Base-by-base conservation (phyloP, 2,329 filamentous ascomycete genomes). In the Fusarium clavum region DNA sequence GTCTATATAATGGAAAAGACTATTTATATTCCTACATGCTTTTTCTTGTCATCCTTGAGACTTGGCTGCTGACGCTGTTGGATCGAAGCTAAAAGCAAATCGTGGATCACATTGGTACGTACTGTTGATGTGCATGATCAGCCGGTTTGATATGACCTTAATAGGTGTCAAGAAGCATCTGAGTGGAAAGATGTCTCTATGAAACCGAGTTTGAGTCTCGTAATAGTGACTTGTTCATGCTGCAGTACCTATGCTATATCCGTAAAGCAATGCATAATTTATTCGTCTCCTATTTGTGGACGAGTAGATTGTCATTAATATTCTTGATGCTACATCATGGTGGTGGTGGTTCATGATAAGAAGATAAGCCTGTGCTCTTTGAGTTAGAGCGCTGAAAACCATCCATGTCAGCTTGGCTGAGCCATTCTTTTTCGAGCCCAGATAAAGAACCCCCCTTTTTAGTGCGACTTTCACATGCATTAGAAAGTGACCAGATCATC, bases 391-490 rank as follows among this genome's bases (percentile, higher is more conserved):
- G 51, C 11, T 56, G 24, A 45, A 40, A 32, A 22, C 25, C 22
- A 32, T 25, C 48, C 34, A 32, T 72, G 49, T 46, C 46, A 41
- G 61, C 45, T 61, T 52, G 57, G 24, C 30, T 18, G 29, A 29
- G 29, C 13, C 47, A 22, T 49, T 49, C 29, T 30, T 24, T 34
- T 49, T 22, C 11, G 16, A n/a, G 20, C 22, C 48, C 32, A 66
- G 61, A 61, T 67, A 62, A 59, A 53, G 62, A 58, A 43, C 69
- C 71, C 69, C 72, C 65, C 59, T 68, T 73, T 72, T 75, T 75
- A 75, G 73, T 70, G 70, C 69, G 61, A 72, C 60, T 75, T 71
- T 75, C 73, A 75, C 73, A 75, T 75, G 73, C 69, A 72, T 71
- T 69, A 64, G 69, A 74, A 74, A 73, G 66, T 74, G 72, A 75